Evolutionary conservation across 1,284 basidiomycete genomes (phyloP), one percentile per base, ranked within the genome.

Genomic region (Exobasidium cylindrosporum): DNA sequence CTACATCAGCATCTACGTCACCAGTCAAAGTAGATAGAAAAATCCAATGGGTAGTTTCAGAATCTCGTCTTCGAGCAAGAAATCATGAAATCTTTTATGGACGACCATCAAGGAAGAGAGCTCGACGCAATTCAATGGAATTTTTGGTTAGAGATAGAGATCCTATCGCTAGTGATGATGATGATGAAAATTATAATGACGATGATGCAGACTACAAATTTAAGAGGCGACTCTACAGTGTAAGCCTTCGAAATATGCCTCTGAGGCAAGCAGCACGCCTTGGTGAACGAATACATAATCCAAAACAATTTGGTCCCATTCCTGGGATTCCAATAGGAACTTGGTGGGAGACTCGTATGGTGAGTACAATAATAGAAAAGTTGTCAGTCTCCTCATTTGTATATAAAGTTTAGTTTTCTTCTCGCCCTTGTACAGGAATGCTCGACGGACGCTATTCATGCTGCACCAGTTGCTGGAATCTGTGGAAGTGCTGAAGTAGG

Each of bases 401-500:
- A n/a, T n/a, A n/a, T n/a, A n/a, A n/a, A n/a, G n/a, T n/a, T n/a
- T n/a, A n/a, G n/a, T n/a, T n/a, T n/a, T n/a, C n/a, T n/a, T n/a
- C n/a, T n/a, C n/a, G n/a, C 4, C 58, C 29, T 56, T n/a, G 11
- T 6, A 10, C 58, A 28, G 54, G 54, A 66, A 13, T 64, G 64
- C 31, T 62, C 56, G 21, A 69, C 68, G 4, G 66, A 63, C 29
- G 71, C 74, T 0, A 61, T 68, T 0, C 77, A 79, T 53, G 76
- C 72, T 1, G 90, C 90, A 0, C 87, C 85, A 83, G 90, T 92
- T 1, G 88, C 84, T 28, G 90, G 90, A 0, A 92, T 92, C 40
- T 82, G 87, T 10, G 84, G 85, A 2, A 86, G 87, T 2, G 80
- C 81, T 0, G 64, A 86, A 1, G 66, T 68, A 4, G 90, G 91